Evolutionary conservation across 2,329 filamentous ascomycete genomes (phyloP), one percentile per base, ranked within the genome.

Genomic region (Penicillium expansum): DNA sequence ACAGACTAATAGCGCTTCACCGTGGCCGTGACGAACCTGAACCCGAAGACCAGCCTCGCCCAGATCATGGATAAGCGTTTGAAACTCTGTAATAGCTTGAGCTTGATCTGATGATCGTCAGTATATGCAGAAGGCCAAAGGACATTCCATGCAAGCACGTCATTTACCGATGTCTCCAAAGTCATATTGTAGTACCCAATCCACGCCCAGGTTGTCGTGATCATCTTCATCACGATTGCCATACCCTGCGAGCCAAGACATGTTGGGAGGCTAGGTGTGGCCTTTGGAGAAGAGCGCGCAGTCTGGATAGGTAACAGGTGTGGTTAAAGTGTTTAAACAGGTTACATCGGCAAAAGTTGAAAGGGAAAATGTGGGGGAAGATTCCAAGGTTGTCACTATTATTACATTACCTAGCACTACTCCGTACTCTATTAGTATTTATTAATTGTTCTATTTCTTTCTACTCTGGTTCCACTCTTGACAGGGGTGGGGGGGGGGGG

Each of bases 161-260:
- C 7, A 30, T 27, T 41, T 79, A 89, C 90, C 85, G 55, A 85
- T 82, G 43, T 84, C 79, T 27, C 86, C 83, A 69, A 93, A 87
- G 56, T 87, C 82, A 76, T 90, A 96, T 69, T 86, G 84, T 61
- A 97, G 83, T 56, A 96, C 91, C 80, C 91, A 97, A 79, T 97
- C 92, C 58, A 96, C 90, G 52, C 90, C 83, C 67, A 87, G 80
- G 67, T 87, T 88, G 49, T 78, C 79, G 66, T 87, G 87, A 51
- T 78, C 79, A 61, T 79, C 70, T 35, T 72, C 67, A 18, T 63
- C 56, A 18, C 60, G 53, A 10, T 60, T 59, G 48, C 51, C 53
- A 49, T 62, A 56, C 20, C 63, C 62, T 9, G 66, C 60, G 45
- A 69, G 60, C 57, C 70, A 63, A 62, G 63, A 65, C 70, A 72